These are phyloP conservation scores for Suillus hirtellus DNA, from an alignment of 768 basidiomycete genomes.

Conservation along the genomic window DNA sequence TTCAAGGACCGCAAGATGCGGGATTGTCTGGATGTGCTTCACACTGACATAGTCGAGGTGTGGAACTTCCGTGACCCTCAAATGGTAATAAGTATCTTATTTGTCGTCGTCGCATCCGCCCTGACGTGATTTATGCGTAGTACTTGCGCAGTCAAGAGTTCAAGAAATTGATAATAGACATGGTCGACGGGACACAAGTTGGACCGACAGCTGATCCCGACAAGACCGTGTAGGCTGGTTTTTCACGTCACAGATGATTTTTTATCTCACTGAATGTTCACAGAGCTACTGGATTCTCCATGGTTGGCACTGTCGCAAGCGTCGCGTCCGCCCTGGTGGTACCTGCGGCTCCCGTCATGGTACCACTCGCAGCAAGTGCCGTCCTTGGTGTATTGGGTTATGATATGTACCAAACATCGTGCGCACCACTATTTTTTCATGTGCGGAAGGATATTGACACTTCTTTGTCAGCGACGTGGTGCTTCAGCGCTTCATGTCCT, in stretches of 20 bases:
- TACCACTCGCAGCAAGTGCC: neutral
- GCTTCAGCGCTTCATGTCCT: constrained; percentile 22
- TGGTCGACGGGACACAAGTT: too few species aligned
- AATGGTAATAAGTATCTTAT: neutral
- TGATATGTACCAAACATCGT: neutral
- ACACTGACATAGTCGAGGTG: constrained; percentile 19
- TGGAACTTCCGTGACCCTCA: constrained; percentile 20
- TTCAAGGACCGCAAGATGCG: too few species aligned
- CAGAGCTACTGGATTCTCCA: neutral
- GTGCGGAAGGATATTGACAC: neutral
- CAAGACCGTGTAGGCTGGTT: too few species aligned
- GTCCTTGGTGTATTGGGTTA: neutral
- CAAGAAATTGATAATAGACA: too few species aligned
- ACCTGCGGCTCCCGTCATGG: neutral
- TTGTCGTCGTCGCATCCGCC: too few species aligned
- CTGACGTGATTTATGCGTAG: too few species aligned
- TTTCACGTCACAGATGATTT: too few species aligned
- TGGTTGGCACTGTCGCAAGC: neutral
- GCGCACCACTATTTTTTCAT: neutral
- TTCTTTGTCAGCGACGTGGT: constrained; percentile 4
- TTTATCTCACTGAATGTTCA: neutral
- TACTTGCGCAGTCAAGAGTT: too few species aligned
- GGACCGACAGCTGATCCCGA: too few species aligned
- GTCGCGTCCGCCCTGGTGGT: neutral
- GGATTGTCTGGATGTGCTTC: constrained; percentile 19